Conservation (phyloP, 2,329 filamentous ascomycete species). For the Colletotrichum orbiculare region DNA sequence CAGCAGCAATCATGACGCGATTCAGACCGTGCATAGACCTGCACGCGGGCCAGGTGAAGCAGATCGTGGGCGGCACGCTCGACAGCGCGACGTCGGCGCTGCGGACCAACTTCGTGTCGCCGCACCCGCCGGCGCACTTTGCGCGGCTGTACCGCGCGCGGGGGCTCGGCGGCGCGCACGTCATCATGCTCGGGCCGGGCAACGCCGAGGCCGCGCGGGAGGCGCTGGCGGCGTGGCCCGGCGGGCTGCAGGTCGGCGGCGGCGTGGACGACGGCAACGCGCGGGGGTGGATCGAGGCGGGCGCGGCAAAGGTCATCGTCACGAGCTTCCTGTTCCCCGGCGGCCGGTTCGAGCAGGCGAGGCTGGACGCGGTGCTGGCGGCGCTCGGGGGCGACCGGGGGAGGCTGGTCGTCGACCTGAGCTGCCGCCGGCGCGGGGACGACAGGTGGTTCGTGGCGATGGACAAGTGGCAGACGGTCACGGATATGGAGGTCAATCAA, state of each 20-base stretch:
- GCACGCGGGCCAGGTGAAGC: constrained; percentile 97
- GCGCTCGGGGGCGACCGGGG: constrained; percentile 78
- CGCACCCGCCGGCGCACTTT: constrained; percentile 83
- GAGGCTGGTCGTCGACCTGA: constrained; percentile 94
- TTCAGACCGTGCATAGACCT: constrained; percentile 98
- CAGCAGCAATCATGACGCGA: constrained; percentile 76
- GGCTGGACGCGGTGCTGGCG: constrained; percentile 78
- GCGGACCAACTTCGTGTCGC: constrained; percentile 93
- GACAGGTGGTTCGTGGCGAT: constrained; percentile 95
- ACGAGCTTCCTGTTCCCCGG: constrained; percentile 94
- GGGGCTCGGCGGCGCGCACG: constrained; percentile 82
- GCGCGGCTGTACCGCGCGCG: constrained; percentile 83
- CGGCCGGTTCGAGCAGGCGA: constrained; percentile 81
- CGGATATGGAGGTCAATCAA: constrained; percentile 92
- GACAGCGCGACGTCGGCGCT: constrained; percentile 73
- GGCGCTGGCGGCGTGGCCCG: constrained; percentile 82
- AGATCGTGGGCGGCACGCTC: constrained; percentile 96
- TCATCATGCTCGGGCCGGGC: constrained; percentile 94
- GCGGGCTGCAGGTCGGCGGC: constrained; percentile 89
- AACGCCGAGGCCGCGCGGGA: constrained; percentile 85
- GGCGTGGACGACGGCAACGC: constrained; percentile 91
- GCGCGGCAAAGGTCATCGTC: constrained; percentile 95
- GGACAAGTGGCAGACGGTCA: constrained; percentile 99
- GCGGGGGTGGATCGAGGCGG: constrained; percentile 83
- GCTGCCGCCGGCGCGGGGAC: constrained; percentile 79